Evolutionary conservation across 768 basidiomycete species (phyloP).

Genomic region (Symmetrospora coprosmae): DNA sequence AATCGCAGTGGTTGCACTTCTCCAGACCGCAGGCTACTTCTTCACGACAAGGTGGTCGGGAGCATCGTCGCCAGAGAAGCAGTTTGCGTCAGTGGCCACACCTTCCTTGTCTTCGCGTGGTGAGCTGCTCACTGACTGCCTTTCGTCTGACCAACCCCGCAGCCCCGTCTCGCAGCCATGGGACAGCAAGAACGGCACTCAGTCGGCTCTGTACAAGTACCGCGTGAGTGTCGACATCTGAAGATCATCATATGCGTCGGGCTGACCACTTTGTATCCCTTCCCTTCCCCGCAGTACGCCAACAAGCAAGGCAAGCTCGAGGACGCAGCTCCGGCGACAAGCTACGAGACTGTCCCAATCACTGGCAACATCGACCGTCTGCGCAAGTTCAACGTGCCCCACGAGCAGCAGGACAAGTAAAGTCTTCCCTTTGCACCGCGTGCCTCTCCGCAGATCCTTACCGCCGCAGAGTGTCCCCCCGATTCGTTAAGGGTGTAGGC

Average conservation of each 20-base stretch:
- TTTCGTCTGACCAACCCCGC: not conserved
- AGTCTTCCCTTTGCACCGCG: too few species aligned
- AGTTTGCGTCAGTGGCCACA: not conserved
- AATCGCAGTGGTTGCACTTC: not conserved
- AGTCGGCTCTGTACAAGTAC: slow-evolving; percentile 20
- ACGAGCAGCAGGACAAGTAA: not conserved
- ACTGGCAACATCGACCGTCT: slow-evolving; percentile 11
- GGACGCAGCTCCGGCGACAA: slow-evolving; percentile 1
- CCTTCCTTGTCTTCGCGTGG: not conserved
- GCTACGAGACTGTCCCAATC: slow-evolving; percentile 9
- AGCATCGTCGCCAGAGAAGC: not conserved
- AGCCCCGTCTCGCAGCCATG: slow-evolving; percentile 13
- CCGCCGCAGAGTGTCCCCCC: too few species aligned
- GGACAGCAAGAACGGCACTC: slow-evolving; percentile 14
- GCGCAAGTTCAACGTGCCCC: not conserved
- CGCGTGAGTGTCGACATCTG: not conserved
- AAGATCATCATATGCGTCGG: not conserved
- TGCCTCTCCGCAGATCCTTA: too few species aligned
- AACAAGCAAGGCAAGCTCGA: slow-evolving; percentile 17
- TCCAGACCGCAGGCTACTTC: slow-evolving; percentile 12
- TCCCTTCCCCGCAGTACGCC: not conserved
- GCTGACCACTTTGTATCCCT: not conserved
- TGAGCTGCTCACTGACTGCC: not conserved
- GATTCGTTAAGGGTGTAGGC: too few species aligned
- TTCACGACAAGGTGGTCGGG: not conserved